A percentile compares a stretch with the other conserved stretches of the same genome.
Evolutionary conservation across 805 yeast species (phyloP).

Genomic region (Kazachstania bromeliacearum): DNA sequence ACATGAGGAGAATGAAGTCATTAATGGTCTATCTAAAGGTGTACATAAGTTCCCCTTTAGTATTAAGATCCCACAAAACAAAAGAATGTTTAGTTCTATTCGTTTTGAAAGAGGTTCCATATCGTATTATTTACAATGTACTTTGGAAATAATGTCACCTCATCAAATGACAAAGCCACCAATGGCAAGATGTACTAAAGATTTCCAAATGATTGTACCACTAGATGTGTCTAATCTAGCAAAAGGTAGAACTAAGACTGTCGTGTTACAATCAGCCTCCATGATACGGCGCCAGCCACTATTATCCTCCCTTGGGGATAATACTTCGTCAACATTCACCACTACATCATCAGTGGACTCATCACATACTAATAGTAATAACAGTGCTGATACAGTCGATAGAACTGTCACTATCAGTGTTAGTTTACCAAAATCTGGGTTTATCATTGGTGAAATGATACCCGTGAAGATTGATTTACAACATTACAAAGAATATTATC

Average conservation of each 20-base stretch:
- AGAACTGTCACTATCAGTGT: slow-evolving; percentile 35
- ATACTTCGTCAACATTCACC: slow-evolving; percentile 4
- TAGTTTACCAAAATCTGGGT: slow-evolving; percentile 54
- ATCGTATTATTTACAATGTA: slow-evolving; percentile 40
- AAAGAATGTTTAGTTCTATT: slow-evolving; percentile 55
- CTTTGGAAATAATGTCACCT: slow-evolving; percentile 12
- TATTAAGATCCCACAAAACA: slow-evolving; percentile 61
- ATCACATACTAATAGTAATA: not conserved
- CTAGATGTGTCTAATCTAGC: slow-evolving; percentile 62
- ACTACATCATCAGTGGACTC: not conserved
- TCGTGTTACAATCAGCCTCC: slow-evolving; percentile 49
- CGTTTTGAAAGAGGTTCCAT: slow-evolving; percentile 84
- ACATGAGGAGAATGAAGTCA: slow-evolving; percentile 3
- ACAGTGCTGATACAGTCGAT: slow-evolving; percentile 3
- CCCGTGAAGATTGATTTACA: slow-evolving; percentile 59
- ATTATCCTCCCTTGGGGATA: not conserved
- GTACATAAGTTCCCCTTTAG: slow-evolving; percentile 84
- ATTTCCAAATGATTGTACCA: slow-evolving; percentile 56
- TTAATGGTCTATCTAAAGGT: slow-evolving; percentile 57
- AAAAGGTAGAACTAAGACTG: slow-evolving; percentile 54
- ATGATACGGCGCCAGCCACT: slow-evolving; percentile 10
- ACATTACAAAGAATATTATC: slow-evolving; percentile 63
- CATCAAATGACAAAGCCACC: slow-evolving; percentile 11
- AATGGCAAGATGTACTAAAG: slow-evolving; percentile 41
- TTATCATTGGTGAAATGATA: slow-evolving; percentile 65